Base-by-base conservation (phyloP, 805 yeast genomes). In the Starmerella khaoyaiensis region DNA sequence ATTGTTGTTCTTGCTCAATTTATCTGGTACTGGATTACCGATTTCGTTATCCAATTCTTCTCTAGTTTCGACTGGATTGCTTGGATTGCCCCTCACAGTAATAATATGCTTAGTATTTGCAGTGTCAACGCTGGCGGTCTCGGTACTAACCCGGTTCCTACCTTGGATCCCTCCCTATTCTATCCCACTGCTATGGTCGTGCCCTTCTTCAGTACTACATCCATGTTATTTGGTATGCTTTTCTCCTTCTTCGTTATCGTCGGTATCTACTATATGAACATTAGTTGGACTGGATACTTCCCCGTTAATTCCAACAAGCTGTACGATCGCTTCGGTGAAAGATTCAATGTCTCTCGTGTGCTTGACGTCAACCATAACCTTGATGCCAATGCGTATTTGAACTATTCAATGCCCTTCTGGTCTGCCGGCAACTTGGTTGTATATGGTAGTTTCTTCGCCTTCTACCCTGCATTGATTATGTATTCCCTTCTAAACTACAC, bases 381-480 rank as follows among this genome's bases (percentile, higher is more conserved):
- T 44, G 62, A 69, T 49, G 55, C 57, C 35, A 56, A 54, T 7
- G 70, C 61, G 5, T 76, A 76, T 55, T 55, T 68, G 48, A 54
- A 57, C 5, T 76, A 77, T 57, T 76, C 82, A 1, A 79, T 81
- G 7, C 82, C 83, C 7, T 76, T 67, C 54, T 74, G 72, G 50
- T 52, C 72, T 21, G 80, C 82, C 5, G 79, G 74, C 2, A 71
- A 71, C 52, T 53, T 74, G 42, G 70, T 74, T 8, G 54, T 64
- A 16, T 74, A 73, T 49, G 79, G 79, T 15, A 68, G 74, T 0
- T 66, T 61, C 49, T 72, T 72, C 53, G 68, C 69, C 26, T 53
- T 69, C 33, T 71, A 72, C 47, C 76, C 80, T 4, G 67, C 74
- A 46, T 63, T 71, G 16, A 64, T 74, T 16, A 51, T 67, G 1